Conservation (phyloP, 805 yeast genomes). For the Cyberlindnera mississippiensis region DNA sequence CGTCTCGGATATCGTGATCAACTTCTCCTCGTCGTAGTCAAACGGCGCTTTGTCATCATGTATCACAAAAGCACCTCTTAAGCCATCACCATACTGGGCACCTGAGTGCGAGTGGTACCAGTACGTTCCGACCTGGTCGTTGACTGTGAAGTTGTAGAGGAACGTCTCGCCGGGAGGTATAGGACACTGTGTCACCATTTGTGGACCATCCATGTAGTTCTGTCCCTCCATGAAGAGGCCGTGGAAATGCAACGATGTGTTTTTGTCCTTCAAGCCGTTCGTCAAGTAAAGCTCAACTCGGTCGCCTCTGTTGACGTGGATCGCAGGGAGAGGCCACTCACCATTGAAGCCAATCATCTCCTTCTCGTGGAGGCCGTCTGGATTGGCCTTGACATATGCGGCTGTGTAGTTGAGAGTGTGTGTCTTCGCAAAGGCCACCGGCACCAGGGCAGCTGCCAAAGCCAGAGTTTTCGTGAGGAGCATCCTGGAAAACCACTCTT, state of each 20-base stretch:
- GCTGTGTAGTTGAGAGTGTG: conserved; percentile 57
- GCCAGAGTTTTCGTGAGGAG: neutral
- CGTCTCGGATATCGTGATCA: conserved; percentile 56
- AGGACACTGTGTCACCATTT: conserved; percentile 77
- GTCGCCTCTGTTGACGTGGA: conserved; percentile 63
- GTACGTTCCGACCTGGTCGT: conserved; percentile 67
- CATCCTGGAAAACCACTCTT: neutral
- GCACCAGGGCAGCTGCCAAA: conserved; percentile 1
- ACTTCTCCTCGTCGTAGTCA: conserved; percentile 57
- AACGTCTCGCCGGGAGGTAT: conserved; percentile 64
- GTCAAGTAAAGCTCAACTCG: conserved; percentile 54
- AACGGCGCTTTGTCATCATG: conserved; percentile 53
- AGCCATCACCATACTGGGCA: conserved; percentile 74
- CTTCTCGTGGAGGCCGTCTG: conserved; percentile 58
- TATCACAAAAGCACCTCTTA: conserved; percentile 63
- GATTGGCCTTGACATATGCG: conserved; percentile 58
- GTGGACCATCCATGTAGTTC: conserved; percentile 73
- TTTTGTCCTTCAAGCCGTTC: conserved; percentile 50
- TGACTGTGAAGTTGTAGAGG: conserved; percentile 66
- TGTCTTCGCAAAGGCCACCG: conserved; percentile 30
- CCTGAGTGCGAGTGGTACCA: conserved; percentile 86
- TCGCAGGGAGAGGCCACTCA: conserved; percentile 69
- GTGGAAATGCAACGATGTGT: conserved; percentile 74
- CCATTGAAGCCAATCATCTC: conserved; percentile 64
- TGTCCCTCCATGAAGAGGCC: conserved; percentile 68